phyloP scores from a whole-genome alignment of 768 basidiomycete species.

The Gymnopilus dilepis region DNA sequence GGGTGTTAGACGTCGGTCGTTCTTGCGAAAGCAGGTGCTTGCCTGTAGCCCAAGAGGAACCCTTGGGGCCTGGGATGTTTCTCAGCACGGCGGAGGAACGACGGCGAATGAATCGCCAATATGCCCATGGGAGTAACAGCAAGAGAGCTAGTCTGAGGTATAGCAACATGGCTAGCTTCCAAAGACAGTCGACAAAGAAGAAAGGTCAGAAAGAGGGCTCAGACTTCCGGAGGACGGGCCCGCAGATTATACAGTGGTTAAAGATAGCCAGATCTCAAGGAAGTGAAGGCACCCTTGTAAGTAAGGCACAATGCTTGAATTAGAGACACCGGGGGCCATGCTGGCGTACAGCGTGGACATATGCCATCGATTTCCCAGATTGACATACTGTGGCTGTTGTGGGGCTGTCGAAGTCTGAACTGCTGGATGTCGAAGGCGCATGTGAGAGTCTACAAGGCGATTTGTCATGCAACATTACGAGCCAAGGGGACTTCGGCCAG shows the following conservation, averaged over 20 bases:
- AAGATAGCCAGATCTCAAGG: too few relatives aligned
- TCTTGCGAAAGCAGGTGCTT: neutral
- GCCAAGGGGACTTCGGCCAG: too few relatives aligned
- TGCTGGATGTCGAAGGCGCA: neutral
- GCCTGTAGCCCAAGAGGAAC: slow-evolving; percentile 7
- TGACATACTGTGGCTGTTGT: neutral
- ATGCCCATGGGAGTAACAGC: neutral
- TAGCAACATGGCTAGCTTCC: neutral
- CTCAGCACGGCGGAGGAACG: neutral
- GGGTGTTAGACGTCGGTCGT: neutral
- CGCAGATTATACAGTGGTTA: too few relatives aligned
- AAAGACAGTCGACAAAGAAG: too few relatives aligned
- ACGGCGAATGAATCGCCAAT: neutral
- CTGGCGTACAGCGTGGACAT: neutral
- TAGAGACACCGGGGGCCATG: too few relatives aligned
- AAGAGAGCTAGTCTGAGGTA: neutral
- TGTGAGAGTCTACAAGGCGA: neutral
- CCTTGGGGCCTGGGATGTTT: slow-evolving; percentile 11
- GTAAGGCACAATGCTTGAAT: too few relatives aligned
- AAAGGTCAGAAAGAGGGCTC: too few relatives aligned
- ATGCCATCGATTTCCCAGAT: neutral
- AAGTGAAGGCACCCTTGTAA: too few relatives aligned
- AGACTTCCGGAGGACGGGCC: too few relatives aligned
- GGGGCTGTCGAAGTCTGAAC: too few relatives aligned
- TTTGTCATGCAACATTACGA: neutral